Percentiles rank a stretch among this genome's conserved stretches.
Conservation (phyloP, 2,329 filamentous ascomycete genomes). For the Epichloe elymi region DNA sequence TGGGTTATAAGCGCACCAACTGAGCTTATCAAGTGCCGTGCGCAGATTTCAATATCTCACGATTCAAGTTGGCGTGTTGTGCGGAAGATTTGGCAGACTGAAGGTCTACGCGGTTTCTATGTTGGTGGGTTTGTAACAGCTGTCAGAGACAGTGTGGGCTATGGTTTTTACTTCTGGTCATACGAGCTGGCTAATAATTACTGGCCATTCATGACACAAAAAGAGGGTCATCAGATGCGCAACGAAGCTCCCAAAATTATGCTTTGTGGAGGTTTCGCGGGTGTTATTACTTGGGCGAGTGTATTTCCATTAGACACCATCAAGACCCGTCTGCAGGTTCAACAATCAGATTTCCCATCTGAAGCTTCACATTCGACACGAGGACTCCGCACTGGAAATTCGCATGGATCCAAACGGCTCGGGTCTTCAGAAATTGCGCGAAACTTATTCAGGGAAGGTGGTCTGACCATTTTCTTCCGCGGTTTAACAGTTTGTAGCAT, state of each 20-base stretch:
- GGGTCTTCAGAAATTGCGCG: conserved; percentile 51
- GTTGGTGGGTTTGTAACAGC: conserved; percentile 71
- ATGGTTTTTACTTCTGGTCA: conserved; percentile 94
- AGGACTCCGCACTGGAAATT: neutral
- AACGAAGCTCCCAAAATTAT: conserved; percentile 51
- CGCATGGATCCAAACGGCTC: conserved; percentile 14
- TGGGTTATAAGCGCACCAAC: conserved; percentile 81
- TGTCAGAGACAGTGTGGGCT: conserved; percentile 76
- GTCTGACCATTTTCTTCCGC: conserved; percentile 52
- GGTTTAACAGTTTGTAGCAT: conserved; percentile 71
- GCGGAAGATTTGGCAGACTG: conserved; percentile 41
- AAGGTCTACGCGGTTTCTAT: conserved; percentile 61
- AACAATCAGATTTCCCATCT: conserved; percentile 25
- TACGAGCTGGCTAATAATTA: conserved; percentile 64
- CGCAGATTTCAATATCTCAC: conserved; percentile 46
- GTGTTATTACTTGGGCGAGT: conserved; percentile 76
- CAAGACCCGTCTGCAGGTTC: conserved; percentile 83
- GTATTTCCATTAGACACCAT: conserved; percentile 87
- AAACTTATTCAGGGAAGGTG: conserved; percentile 51
- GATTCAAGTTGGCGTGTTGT: conserved; percentile 51
- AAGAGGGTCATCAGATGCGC: conserved; percentile 13
- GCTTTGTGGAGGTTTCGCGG: conserved; percentile 76
- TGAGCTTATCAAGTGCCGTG: conserved; percentile 80
- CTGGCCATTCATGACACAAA: conserved; percentile 25
- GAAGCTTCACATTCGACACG: neutral